phyloP scores from a whole-genome alignment of 192 early-diverging fungal species.

The Coemansia sp. region DNA sequence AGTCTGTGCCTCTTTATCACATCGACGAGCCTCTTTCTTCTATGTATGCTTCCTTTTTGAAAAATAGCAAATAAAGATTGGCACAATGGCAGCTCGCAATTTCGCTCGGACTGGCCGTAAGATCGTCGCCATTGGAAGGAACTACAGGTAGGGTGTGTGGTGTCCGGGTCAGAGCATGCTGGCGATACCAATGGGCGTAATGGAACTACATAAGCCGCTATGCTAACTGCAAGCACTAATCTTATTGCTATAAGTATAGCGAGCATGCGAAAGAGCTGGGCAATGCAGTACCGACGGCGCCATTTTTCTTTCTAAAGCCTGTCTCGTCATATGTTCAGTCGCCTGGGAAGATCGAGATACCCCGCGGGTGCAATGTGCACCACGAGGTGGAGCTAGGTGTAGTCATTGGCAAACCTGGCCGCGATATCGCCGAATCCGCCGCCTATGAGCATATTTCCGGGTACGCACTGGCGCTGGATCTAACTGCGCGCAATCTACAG shows the following conservation, averaged over 20 bases:
- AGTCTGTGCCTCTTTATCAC: constrained; percentile 1
- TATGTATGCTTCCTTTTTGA: not conserved
- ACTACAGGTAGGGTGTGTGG: constrained; percentile 64
- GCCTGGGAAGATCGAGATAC: constrained; percentile 76
- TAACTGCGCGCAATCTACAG: constrained; percentile 91
- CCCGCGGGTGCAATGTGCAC: constrained; percentile 73
- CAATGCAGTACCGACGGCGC: constrained; percentile 83
- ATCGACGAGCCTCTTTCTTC: not conserved
- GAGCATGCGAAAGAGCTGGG: constrained; percentile 94
- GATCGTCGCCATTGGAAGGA: constrained; percentile 92
- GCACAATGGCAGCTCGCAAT: constrained; percentile 24
- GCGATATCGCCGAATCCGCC: constrained; percentile 64
- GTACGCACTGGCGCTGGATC: constrained; percentile 86
- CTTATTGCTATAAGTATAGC: constrained; percentile 40
- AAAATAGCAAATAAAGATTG: not conserved
- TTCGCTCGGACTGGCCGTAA: constrained; percentile 68
- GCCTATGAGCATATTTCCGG: constrained; percentile 69
- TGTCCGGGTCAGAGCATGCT: not conserved
- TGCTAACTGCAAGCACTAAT: constrained; percentile 9
- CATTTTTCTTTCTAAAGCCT: constrained; percentile 95
- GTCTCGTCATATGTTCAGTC: constrained; percentile 72
- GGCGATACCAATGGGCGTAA: not conserved
- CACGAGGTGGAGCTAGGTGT: constrained; percentile 95
- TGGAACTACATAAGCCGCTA: not conserved
- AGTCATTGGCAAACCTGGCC: constrained; percentile 78